Base-by-base conservation (phyloP, 257 asterid species). In the Fraxinus anomala region DNA sequence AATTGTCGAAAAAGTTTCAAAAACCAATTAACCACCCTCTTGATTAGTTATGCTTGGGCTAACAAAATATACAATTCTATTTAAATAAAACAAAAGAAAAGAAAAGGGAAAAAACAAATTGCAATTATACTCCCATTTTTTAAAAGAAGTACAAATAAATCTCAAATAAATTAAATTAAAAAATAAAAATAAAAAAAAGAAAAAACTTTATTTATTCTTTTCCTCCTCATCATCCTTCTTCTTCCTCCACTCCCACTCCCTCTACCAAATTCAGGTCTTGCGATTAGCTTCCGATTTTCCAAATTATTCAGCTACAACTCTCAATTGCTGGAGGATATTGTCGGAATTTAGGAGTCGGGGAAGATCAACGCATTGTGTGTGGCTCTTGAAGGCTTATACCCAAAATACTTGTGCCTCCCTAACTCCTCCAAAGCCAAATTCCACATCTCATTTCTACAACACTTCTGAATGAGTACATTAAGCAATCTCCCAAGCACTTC, bases 351-450 rank as follows among this genome's bases (percentile, higher is more conserved):
- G 67, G 73, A n/a, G n/a, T n/a, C n/a, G n/a, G n/a, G n/a, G n/a
- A 77, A 85, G 84, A 95, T 73, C 81, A 95, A 79, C 2, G 94
- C 91, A 75, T 88, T 91, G 75, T 95, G 93, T 3, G 97, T 95
- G 66, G 24, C 85, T 70, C 88, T 86, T 0, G 96, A 91, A 6
- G 97, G 97, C 87, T 86, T 93, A 77, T 82, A 88, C 47, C 99
- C 98, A 0, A 87, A 89, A 87, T 87, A 87, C 87, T 91, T 95
- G 61, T 93, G 94, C 94, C 97, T 91, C 47, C 88, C 96, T 28
- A 95, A 81, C 88, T 95, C 98, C 87, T 95, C 96, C 65, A 95
- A 28, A 13, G 99, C 99, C 78, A 88, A 79, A 90, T 91, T 90
- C 99, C 97, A 93, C 89, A 81, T 82, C 81, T 98, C 98, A 67